These are phyloP conservation scores for Cornus controversa DNA, from an alignment of 148 eudicot species.

Conservation along the genomic window DNA sequence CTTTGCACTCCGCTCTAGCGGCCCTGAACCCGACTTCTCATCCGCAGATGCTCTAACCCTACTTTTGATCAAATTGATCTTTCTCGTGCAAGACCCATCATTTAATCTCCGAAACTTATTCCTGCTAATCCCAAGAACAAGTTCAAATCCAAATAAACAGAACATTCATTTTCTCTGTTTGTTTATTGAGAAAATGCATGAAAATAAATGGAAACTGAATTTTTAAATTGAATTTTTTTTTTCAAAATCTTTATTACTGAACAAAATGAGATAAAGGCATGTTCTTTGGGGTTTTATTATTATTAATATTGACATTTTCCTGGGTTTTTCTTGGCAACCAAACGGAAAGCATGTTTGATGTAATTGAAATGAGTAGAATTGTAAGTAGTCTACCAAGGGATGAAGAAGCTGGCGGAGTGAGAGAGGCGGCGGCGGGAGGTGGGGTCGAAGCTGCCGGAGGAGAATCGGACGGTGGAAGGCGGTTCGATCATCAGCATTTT, in stretches of 20 bases:
- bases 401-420: conserved; percentile 34
- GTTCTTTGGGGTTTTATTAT: no score
- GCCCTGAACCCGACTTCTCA: conserved; percentile 53
- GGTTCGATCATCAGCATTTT: conserved; percentile 57
- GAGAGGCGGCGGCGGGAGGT: conserved; percentile 45
- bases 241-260: no score
- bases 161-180: background rate
- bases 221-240: conserved; percentile 28
- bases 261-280: background rate
- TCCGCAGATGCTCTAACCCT: conserved; percentile 62
- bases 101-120: conserved; percentile 41
- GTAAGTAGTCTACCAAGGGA: conserved; percentile 19
- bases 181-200: background rate
- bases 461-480: conserved; percentile 54
- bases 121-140: background rate
- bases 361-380: background rate
- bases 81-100: conserved; percentile 33
- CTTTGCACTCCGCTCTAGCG: conserved; percentile 55
- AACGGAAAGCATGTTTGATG: background rate
- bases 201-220: background rate
- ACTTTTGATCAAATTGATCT: conserved; percentile 26
- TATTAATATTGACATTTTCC: background rate
- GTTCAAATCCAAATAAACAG: background rate
- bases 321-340: background rate
- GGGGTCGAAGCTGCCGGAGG: conserved; percentile 20